These are phyloP conservation scores for Trichoderma atrobrunneum DNA, from an alignment of 2,329 filamentous ascomycete species.

Conservation along the genomic window DNA sequence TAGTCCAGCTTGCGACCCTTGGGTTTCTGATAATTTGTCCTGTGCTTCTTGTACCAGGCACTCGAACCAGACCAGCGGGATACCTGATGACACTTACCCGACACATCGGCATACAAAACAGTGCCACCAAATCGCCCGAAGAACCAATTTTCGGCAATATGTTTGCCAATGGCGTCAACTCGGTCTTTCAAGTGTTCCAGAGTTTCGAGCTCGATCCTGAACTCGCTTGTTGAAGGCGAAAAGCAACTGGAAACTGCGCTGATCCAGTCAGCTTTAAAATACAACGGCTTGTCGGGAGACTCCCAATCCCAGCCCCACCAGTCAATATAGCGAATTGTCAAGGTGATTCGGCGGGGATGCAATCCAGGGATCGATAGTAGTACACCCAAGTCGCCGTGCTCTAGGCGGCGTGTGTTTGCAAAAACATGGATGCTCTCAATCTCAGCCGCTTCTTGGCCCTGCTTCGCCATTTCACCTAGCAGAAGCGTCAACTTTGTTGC, in stretches of 20 bases:
- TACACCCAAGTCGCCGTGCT: slow-evolving; percentile 27
- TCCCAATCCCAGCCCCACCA: slow-evolving; percentile 43
- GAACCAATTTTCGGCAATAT: slow-evolving; percentile 35
- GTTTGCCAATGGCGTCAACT: slow-evolving; percentile 42
- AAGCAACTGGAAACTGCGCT: background rate
- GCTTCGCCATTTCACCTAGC: slow-evolving; percentile 23
- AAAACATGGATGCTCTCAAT: slow-evolving; percentile 39
- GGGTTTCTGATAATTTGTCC: background rate
- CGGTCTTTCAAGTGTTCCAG: slow-evolving; percentile 44
- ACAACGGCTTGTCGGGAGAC: slow-evolving; percentile 27
- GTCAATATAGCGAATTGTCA: slow-evolving; percentile 50
- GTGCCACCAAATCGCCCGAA: slow-evolving; percentile 35
- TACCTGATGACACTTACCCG: slow-evolving; percentile 25
- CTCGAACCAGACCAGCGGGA: slow-evolving; percentile 45
- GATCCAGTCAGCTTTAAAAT: slow-evolving; percentile 40
- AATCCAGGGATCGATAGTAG: slow-evolving; percentile 33
- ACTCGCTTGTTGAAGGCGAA: background rate
- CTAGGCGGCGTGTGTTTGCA: slow-evolving; percentile 41
- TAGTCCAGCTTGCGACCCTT: slow-evolving; percentile 37
- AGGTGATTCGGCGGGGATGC: slow-evolving; percentile 35
- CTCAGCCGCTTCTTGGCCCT: slow-evolving; percentile 26
- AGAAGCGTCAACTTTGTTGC: background rate
- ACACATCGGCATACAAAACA: slow-evolving; percentile 31
- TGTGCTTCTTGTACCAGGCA: background rate
- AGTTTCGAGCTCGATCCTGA: slow-evolving; percentile 48